Conservation (phyloP, 495 filamentous ascomycete genomes). For the Cercophora newfieldiana region DNA sequence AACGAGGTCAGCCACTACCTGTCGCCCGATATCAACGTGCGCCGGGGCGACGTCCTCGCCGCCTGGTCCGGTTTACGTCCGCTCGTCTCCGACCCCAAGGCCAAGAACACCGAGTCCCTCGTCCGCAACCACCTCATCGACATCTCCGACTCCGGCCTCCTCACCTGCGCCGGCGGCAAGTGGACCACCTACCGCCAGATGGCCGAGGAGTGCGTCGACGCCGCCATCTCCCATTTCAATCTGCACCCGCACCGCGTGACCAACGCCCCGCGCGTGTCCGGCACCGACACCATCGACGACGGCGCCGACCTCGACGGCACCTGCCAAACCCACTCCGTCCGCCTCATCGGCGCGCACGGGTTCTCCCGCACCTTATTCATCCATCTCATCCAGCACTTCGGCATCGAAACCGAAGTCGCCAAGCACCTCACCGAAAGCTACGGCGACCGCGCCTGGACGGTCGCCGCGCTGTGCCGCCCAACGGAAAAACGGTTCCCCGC, state of each 20-base stretch:
- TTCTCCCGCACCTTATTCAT: constrained; percentile 96
- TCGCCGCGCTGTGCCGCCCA: constrained; percentile 78
- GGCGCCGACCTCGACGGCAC: constrained; percentile 74
- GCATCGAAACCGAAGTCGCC: constrained; percentile 92
- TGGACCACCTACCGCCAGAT: constrained; percentile 99
- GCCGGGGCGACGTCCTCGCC: constrained; percentile 90
- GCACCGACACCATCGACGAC: constrained; percentile 73
- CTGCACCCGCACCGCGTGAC: constrained; percentile 62
- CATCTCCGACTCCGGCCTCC: constrained; percentile 77
- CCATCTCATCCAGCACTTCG: constrained; percentile 96
- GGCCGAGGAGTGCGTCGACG: constrained; percentile 95
- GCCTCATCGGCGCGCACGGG: constrained; percentile 89
- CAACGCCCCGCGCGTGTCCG: constrained; percentile 71
- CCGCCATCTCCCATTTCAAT: constrained; percentile 75
- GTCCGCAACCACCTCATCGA: constrained; percentile 95
- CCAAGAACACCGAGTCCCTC: constrained; percentile 88
- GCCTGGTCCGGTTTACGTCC: constrained; percentile 96
- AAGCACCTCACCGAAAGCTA: constrained; percentile 88
- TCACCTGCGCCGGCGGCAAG: constrained; percentile 96
- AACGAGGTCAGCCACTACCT: constrained; percentile 88
- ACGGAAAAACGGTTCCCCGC: constrained; percentile 86
- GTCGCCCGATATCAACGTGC: constrained; percentile 88
- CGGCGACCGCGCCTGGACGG: constrained; percentile 94
- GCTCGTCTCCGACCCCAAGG: constrained; percentile 90
- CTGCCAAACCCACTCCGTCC: constrained; percentile 90